Evolutionary conservation across 768 basidiomycete genomes (phyloP).

Genomic region (Trametes cingulata): DNA sequence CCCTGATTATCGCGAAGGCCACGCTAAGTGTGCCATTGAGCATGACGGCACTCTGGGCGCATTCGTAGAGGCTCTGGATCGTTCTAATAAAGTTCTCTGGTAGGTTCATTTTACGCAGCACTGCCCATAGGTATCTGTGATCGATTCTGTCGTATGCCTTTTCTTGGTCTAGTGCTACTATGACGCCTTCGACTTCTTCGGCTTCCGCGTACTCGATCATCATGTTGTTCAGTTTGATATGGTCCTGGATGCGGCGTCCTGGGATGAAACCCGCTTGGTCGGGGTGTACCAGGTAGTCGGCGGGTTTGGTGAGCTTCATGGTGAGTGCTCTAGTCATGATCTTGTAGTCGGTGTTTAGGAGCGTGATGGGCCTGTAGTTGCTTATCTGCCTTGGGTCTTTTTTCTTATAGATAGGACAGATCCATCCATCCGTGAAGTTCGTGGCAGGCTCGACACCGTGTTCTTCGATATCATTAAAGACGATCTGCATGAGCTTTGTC

Average conservation of each 20-base stretch:
- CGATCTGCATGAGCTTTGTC: background rate
- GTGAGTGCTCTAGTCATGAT: slow-evolving; percentile 30
- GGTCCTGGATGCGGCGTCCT: slow-evolving; percentile 34
- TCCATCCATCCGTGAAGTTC: slow-evolving; percentile 34
- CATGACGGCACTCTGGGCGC: slow-evolving; percentile 32
- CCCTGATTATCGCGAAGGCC: slow-evolving; percentile 30
- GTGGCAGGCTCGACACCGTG: background rate
- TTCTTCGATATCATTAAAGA: slow-evolving; percentile 1
- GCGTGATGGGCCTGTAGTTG: slow-evolving; percentile 23
- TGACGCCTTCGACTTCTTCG: slow-evolving; percentile 1
- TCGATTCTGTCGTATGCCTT: slow-evolving; percentile 23
- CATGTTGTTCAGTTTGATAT: slow-evolving; percentile 29
- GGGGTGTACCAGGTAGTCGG: slow-evolving; percentile 30
- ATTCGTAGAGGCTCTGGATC: slow-evolving; percentile 33
- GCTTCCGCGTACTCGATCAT: slow-evolving; percentile 17
- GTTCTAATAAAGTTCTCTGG: slow-evolving; percentile 25
- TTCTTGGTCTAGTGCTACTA: too few relatives aligned
- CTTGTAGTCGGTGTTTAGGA: slow-evolving; percentile 37
- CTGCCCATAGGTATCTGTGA: slow-evolving; percentile 18
- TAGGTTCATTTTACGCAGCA: slow-evolving; percentile 2
- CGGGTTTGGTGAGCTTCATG: slow-evolving; percentile 14
- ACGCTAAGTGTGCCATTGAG: slow-evolving; percentile 35
- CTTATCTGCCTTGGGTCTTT: slow-evolving; percentile 18
- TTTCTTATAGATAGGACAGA: slow-evolving; percentile 46
- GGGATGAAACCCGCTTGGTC: slow-evolving; percentile 43